Evolutionary conservation across 495 filamentous ascomycete species (phyloP).

Genomic region (Delitschia confertaspora): DNA sequence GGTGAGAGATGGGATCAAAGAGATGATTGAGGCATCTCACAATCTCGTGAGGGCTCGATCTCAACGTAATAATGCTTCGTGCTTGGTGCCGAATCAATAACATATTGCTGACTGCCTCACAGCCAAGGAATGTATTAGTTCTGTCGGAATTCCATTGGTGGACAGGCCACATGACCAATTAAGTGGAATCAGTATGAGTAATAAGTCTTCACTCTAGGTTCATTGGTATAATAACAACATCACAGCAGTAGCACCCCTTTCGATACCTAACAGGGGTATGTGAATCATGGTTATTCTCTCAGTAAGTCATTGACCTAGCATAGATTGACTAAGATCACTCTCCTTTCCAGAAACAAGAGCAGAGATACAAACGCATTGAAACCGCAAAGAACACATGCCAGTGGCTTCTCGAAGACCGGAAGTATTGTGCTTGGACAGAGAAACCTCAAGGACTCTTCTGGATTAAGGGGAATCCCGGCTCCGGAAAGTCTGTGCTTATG

Average conservation of each 20-base stretch:
- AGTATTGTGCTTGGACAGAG: conserved; percentile 4
- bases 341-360: conserved; percentile 2
- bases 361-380: conserved; percentile 3
- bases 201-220: no score
- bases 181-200: no score
- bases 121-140: conserved; percentile 1
- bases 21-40: conserved; percentile 1
- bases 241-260: neutral
- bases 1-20: conserved; percentile 1
- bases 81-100: no score
- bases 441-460: conserved; percentile 13
- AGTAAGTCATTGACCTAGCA: neutral
- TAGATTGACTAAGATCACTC: conserved; percentile 1
- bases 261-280: neutral
- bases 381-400: conserved; percentile 6
- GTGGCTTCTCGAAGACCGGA: conserved; percentile 2
- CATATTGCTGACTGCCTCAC: neutral
- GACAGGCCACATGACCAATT: no score
- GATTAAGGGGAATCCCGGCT: conserved; percentile 24
- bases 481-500: conserved; percentile 21
- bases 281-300: neutral
- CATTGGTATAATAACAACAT: no score
- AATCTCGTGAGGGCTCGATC: conserved; percentile 1
- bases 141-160: no score
- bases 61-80: neutral